These are phyloP conservation scores for Luffa aegyptiaca DNA, from an alignment of 306 rosid genomes.

Conservation along the genomic window DNA sequence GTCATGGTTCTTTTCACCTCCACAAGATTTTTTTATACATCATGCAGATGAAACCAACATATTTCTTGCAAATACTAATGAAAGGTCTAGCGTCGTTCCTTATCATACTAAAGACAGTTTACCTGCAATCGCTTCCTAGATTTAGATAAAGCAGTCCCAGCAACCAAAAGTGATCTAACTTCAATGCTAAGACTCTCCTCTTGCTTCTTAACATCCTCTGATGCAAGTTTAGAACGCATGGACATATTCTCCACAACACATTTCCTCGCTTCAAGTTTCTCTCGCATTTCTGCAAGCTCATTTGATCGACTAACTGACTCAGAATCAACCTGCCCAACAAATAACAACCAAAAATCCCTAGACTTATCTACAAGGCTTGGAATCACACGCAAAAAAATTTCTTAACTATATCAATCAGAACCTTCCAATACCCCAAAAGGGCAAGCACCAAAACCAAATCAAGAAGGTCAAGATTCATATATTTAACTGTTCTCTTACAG, in stretches of 20 bases:
- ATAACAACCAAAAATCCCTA: slow-evolving; percentile 32
- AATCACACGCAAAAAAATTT: not conserved
- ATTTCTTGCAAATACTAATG: not conserved
- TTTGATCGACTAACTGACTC: slow-evolving; percentile 54
- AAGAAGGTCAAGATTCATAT: not conserved
- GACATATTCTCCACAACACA: slow-evolving; percentile 38
- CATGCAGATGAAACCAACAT: not conserved
- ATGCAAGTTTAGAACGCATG: slow-evolving; percentile 31
- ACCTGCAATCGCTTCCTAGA: slow-evolving; percentile 73
- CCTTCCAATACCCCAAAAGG: not conserved
- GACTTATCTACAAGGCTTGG: not conserved
- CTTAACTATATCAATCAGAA: not conserved
- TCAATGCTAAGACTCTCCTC: slow-evolving; percentile 64
- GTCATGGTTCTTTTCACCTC: not conserved
- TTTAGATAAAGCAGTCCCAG: slow-evolving; percentile 74
- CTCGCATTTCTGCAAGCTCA: slow-evolving; percentile 73
- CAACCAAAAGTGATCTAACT: slow-evolving; percentile 70
- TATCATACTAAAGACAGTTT: not conserved
- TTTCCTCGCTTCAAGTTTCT: slow-evolving; percentile 68
- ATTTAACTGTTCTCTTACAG: not conserved
- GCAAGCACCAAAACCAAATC: not conserved
- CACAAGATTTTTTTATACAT: too few relatives aligned
- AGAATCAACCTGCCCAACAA: slow-evolving; percentile 61
- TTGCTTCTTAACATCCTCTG: slow-evolving; percentile 58
- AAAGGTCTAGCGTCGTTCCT: not conserved